Evolutionary conservation across 1,284 basidiomycete genomes (phyloP).

Genomic region (Butyriboletus regius): DNA sequence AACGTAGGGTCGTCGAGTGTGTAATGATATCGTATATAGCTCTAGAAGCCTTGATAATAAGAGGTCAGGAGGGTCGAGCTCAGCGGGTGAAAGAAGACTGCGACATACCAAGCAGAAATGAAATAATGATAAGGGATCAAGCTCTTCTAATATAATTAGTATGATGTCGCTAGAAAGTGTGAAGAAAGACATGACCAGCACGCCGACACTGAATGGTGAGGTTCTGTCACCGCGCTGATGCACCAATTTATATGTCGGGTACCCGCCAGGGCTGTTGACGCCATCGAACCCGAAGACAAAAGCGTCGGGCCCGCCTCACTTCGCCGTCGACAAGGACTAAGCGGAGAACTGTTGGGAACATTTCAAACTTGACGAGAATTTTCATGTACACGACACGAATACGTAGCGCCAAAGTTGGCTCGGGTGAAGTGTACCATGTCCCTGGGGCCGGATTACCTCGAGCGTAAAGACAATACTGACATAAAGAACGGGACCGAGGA

Average conservation of each 20-base stretch:
- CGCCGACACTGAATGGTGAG: conserved; percentile 24
- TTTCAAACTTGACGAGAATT: conserved; percentile 25
- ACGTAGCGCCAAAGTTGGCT: conserved; percentile 22
- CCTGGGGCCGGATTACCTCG: conserved; percentile 30
- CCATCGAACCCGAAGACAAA: conserved; percentile 30
- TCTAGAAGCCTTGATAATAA: conserved; percentile 40
- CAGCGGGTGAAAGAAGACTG: neutral
- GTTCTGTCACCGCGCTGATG: conserved; percentile 3
- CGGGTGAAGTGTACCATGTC: conserved; percentile 16
- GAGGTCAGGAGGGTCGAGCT: conserved; percentile 1
- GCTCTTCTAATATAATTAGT: conserved; percentile 45
- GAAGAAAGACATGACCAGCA: conserved; percentile 38
- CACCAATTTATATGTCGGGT: conserved; percentile 31
- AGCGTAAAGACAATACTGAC: conserved; percentile 41
- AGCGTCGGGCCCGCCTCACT: conserved; percentile 31
- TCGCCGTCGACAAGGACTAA: conserved; percentile 30
- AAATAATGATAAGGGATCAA: conserved; percentile 49
- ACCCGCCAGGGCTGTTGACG: conserved; percentile 20
- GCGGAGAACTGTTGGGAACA: conserved; percentile 28
- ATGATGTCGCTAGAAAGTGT: conserved; percentile 50
- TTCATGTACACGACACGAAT: conserved; percentile 24
- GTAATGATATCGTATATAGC: conserved; percentile 40
- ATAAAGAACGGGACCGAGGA: conserved; percentile 35
- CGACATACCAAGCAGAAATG: conserved; percentile 43
- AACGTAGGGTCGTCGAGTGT: conserved; percentile 45